A percentile compares a stretch with the other conserved stretches of the same genome.
Conservation (phyloP, 176 grass and related monocot genomes). For the Pharus latifolius region DNA sequence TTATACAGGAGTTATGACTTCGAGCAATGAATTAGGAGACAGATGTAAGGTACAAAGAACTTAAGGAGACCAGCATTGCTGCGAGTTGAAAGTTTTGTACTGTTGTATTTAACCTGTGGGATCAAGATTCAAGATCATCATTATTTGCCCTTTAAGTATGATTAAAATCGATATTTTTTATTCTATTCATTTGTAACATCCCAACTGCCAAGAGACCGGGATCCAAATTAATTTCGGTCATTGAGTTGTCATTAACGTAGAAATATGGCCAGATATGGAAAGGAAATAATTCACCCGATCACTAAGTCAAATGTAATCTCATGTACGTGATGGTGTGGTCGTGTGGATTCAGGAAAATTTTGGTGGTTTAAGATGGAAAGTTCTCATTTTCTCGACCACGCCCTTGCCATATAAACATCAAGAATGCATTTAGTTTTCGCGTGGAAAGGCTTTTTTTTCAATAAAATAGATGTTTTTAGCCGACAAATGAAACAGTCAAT, state of each 20-base stretch:
- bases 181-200: not conserved
- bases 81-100: not conserved
- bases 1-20: too few relatives aligned
- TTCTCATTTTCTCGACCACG: constrained; percentile 2
- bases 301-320: not conserved
- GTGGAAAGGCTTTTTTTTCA: not conserved
- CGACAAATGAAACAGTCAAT: too few relatives aligned
- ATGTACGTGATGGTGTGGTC: too few relatives aligned
- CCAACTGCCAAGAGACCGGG: not conserved
- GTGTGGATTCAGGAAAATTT: not conserved
- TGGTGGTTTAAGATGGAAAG: not conserved
- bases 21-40: too few relatives aligned
- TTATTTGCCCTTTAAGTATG: not conserved
- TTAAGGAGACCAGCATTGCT: not conserved
- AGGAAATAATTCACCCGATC: not conserved
- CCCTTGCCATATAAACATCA: not conserved
- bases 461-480: not conserved
- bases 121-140: not conserved
- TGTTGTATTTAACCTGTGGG: not conserved
- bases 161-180: not conserved
- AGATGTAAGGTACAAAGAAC: not conserved
- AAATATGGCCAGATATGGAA: not conserved
- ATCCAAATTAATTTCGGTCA: constrained; percentile 1
- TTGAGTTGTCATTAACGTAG: not conserved
- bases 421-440: not conserved